Evolutionary conservation across 2,329 filamentous ascomycete genomes (phyloP).

Genomic region (Shiraia sp.): DNA sequence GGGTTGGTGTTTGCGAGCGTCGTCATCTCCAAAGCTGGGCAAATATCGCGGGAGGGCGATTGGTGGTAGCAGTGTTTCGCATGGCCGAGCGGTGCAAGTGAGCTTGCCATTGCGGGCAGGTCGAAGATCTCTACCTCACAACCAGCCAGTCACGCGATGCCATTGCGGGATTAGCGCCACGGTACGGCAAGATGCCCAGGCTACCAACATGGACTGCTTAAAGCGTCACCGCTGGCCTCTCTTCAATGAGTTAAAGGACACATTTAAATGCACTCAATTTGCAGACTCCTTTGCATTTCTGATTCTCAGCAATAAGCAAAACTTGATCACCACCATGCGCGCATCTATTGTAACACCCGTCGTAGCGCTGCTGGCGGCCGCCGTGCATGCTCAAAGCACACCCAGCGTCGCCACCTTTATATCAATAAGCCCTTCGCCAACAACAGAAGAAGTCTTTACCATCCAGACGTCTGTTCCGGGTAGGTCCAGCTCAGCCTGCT

Average conservation of each 20-base stretch:
- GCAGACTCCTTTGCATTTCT: background rate
- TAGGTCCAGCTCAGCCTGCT: conserved; percentile 20
- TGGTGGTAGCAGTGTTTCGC: conserved; percentile 30
- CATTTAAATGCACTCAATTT: too few relatives aligned
- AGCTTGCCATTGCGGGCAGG: conserved; percentile 38
- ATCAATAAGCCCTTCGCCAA: conserved; percentile 14
- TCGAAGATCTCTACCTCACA: conserved; percentile 24
- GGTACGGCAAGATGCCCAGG: conserved; percentile 12
- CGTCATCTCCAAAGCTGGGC: conserved; percentile 28
- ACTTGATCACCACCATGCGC: conserved; percentile 25
- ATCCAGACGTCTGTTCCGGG: conserved; percentile 32
- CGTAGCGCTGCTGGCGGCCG: conserved; percentile 34
- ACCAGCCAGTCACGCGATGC: conserved; percentile 18
- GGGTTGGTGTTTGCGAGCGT: conserved; percentile 26
- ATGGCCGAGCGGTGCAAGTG: conserved; percentile 16
- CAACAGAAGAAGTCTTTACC: conserved; percentile 28
- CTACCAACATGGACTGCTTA: conserved; percentile 3
- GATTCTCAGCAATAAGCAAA: background rate
- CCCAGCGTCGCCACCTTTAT: conserved; percentile 18
- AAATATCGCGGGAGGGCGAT: conserved; percentile 16
- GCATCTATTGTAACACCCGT: conserved; percentile 23
- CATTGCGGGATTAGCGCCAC: conserved; percentile 5
- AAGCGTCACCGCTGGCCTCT: conserved; percentile 1
- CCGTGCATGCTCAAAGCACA: conserved; percentile 17
- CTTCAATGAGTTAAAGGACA: too few relatives aligned